Percentiles rank a stretch among this genome's conserved stretches.
Conservation (phyloP, 495 filamentous ascomycete species). For the Penicillium taxi region DNA sequence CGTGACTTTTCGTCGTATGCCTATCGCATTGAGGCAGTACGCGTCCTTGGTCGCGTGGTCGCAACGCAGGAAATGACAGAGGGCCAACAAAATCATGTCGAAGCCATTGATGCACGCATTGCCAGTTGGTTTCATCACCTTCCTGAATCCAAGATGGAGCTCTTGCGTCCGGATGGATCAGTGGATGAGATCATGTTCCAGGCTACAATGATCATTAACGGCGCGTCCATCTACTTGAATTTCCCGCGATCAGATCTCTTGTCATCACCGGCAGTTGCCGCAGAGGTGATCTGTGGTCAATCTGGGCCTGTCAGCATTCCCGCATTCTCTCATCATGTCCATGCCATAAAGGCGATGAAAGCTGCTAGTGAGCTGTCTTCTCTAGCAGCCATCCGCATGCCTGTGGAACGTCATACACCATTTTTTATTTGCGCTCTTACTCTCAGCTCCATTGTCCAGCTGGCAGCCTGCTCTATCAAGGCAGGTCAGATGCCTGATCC, state of each 20-base stretch:
- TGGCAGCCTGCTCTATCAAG: slow-evolving; percentile 62
- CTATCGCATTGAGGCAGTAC: slow-evolving; percentile 53
- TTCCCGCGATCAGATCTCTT: slow-evolving; percentile 44
- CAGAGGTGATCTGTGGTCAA: slow-evolving; percentile 43
- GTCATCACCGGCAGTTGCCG: slow-evolving; percentile 39
- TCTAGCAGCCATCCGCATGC: slow-evolving; percentile 67
- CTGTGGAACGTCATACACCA: slow-evolving; percentile 69
- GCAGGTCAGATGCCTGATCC: slow-evolving; percentile 59
- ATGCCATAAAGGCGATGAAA: slow-evolving; percentile 72
- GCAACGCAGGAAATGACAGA: slow-evolving; percentile 29
- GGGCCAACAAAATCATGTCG: slow-evolving; percentile 38
- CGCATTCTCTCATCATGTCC: slow-evolving; percentile 47
- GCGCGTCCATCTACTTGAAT: slow-evolving; percentile 39
- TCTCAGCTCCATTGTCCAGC: slow-evolving; percentile 50
- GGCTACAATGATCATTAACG: slow-evolving; percentile 74
- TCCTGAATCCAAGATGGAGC: slow-evolving; percentile 63
- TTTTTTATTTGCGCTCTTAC: slow-evolving; percentile 80
- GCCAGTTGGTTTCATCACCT: slow-evolving; percentile 79
- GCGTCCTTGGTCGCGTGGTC: slow-evolving; percentile 70
- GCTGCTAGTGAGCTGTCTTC: slow-evolving; percentile 70
- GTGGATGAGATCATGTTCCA: slow-evolving; percentile 91
- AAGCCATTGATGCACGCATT: slow-evolving; percentile 63
- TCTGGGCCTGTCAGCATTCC: slow-evolving; percentile 43
- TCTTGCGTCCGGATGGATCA: slow-evolving; percentile 55
- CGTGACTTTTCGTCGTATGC: slow-evolving; percentile 40